Evolutionary conservation across 441 rosid genomes (phyloP).

Genomic region (Capsella rubella): DNA sequence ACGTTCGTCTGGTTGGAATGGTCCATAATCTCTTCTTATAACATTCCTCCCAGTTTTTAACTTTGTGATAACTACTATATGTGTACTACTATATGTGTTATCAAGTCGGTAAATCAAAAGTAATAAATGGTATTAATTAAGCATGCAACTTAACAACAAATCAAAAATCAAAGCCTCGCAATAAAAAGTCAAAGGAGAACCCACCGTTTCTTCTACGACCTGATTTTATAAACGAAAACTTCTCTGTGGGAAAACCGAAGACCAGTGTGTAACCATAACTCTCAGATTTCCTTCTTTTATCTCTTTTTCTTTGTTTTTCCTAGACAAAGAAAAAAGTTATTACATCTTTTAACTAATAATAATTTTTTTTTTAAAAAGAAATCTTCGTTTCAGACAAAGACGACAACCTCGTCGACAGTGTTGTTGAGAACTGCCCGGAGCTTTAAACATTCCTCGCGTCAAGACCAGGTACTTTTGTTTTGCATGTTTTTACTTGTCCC

Average conservation of each 20-base stretch:
- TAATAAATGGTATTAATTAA: slow-evolving; percentile 19
- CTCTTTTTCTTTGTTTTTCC: background rate
- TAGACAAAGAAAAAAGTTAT: background rate
- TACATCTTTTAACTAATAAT: background rate
- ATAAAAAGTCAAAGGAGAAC: slow-evolving; percentile 42
- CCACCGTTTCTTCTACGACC: slow-evolving; percentile 38
- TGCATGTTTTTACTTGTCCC: slow-evolving; percentile 8
- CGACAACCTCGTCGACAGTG: slow-evolving; percentile 18
- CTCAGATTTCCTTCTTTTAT: slow-evolving; percentile 29
- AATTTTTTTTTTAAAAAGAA: background rate
- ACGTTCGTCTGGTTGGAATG: slow-evolving; percentile 2
- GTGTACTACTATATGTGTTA: no score
- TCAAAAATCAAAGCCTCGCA: slow-evolving; percentile 21
- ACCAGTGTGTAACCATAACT: slow-evolving; percentile 16
- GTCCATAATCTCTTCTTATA: background rate
- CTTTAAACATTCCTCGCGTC: slow-evolving; percentile 29
- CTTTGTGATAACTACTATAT: background rate
- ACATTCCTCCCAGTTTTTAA: background rate
- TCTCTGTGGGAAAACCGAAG: slow-evolving; percentile 38
- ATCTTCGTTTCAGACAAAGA: slow-evolving; percentile 18
- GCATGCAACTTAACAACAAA: slow-evolving; percentile 8
- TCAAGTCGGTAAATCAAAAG: background rate
- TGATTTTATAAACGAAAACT: slow-evolving; percentile 34
- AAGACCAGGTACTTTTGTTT: slow-evolving; percentile 35
- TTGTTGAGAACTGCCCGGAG: slow-evolving; percentile 26